A percentile compares a stretch with the other conserved stretches of the same genome.
phyloP scores from a whole-genome alignment of 352 stramenopile species.

The Hyaloperonospora arabidopsidis region DNA sequence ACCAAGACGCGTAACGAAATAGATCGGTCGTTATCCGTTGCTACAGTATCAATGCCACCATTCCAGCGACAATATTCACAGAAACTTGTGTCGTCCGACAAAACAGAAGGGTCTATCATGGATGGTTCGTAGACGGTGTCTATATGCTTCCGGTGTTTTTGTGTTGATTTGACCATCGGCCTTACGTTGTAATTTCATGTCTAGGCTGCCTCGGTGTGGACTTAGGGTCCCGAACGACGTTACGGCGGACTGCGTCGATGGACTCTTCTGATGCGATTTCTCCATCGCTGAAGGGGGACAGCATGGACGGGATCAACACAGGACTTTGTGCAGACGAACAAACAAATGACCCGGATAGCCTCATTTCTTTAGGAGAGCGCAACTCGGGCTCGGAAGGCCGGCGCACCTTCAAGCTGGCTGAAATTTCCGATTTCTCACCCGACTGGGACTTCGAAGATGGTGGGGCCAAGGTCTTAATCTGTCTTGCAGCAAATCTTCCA shows the following conservation, averaged over 20 bases:
- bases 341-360: slow-evolving; percentile 21
- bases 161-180: slow-evolving; percentile 3
- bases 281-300: slow-evolving; percentile 27
- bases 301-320: slow-evolving; percentile 23
- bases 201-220: slow-evolving; percentile 55
- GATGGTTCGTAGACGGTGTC: slow-evolving; percentile 31
- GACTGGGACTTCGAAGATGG: slow-evolving; percentile 75
- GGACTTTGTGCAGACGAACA: slow-evolving; percentile 26
- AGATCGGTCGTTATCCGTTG: slow-evolving; percentile 28
- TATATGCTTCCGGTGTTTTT: not conserved
- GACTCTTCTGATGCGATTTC: slow-evolving; percentile 20
- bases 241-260: slow-evolving; percentile 7
- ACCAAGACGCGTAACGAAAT: slow-evolving; percentile 26
- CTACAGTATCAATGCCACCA: slow-evolving; percentile 9
- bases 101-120: slow-evolving; percentile 47
- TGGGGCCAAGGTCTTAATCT: slow-evolving; percentile 80
- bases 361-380: slow-evolving; percentile 4
- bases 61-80: slow-evolving; percentile 8
- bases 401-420: slow-evolving; percentile 29
- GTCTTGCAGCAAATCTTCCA: slow-evolving; percentile 42
- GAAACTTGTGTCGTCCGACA: slow-evolving; percentile 17
- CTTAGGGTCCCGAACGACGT: slow-evolving; percentile 21
- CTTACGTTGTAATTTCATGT: slow-evolving; percentile 2
- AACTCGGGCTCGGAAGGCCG: slow-evolving; percentile 12
- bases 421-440: slow-evolving; percentile 78